A percentile compares a stretch with the other conserved stretches of the same genome.
These are phyloP conservation scores for Hymenotorrendiella dingleyae DNA, from an alignment of 2,329 filamentous ascomycete genomes.

Conservation along the genomic window DNA sequence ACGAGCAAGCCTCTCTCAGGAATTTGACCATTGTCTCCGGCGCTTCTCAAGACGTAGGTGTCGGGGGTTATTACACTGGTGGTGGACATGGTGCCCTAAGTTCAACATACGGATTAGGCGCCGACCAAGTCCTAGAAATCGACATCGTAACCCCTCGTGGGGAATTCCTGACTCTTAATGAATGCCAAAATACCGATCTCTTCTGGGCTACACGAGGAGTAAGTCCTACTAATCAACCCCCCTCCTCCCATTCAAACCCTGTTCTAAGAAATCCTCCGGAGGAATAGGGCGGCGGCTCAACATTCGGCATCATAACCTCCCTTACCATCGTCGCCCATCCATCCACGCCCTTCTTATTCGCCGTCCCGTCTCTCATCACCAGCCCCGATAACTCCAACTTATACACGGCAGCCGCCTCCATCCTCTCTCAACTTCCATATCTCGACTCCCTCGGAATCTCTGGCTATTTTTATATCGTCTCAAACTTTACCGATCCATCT, in stretches of 20 bases:
- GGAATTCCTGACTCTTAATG: conserved; percentile 43
- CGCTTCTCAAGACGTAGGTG: conserved; percentile 47
- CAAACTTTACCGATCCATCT: conserved; percentile 31
- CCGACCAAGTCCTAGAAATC: conserved; percentile 55
- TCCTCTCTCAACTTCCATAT: conserved; percentile 40
- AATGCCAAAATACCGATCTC: conserved; percentile 48
- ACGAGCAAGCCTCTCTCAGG: conserved; percentile 38
- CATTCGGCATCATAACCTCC: conserved; percentile 54
- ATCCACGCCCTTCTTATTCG: conserved; percentile 27
- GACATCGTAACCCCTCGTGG: conserved; percentile 50
- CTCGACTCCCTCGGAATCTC: conserved; percentile 47
- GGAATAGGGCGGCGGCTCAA: conserved; percentile 50
- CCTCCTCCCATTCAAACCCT: neutral
- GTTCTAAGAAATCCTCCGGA: neutral
- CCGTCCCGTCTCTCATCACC: conserved; percentile 30
- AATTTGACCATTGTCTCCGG: conserved; percentile 50
- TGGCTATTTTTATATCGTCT: conserved; percentile 40
- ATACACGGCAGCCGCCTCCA: conserved; percentile 42
- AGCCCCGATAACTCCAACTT: conserved; percentile 32
- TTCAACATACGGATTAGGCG: conserved; percentile 51
- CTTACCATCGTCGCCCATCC: conserved; percentile 49
- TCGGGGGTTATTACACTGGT: conserved; percentile 56
- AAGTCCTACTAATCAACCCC: too few species aligned
- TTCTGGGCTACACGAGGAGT: conserved; percentile 60
- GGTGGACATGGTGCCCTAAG: conserved; percentile 53